A percentile compares a stretch with the other conserved stretches of the same genome.
Conservation (phyloP, 768 basidiomycete species). For the Clitopilus hobsonii region DNA sequence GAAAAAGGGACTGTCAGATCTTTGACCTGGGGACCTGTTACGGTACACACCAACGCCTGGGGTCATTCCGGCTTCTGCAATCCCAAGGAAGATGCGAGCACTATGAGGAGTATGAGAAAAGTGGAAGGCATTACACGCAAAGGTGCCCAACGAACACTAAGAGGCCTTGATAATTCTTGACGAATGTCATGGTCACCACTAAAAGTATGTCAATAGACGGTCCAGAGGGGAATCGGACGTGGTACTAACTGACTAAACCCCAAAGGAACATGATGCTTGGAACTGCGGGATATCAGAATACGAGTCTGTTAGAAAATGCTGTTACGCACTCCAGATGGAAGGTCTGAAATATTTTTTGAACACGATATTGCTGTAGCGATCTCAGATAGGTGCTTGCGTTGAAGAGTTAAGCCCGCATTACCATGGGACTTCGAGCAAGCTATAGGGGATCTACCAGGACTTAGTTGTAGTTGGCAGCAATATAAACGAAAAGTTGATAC, state of each 20-base stretch:
- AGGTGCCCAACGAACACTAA: slow-evolving; percentile 19
- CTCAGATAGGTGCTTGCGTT: background rate
- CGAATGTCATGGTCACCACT: slow-evolving; percentile 20
- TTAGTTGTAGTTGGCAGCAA: background rate
- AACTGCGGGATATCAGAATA: slow-evolving; percentile 4
- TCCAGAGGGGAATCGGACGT: background rate
- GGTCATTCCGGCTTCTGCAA: slow-evolving; percentile 19
- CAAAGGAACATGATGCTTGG: slow-evolving; percentile 15
- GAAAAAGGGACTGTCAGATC: background rate
- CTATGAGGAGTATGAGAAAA: too few species aligned
- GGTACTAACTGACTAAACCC: background rate
- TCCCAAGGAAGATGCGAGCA: slow-evolving; percentile 19
- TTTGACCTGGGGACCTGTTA: too few species aligned
- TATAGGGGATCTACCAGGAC: slow-evolving; percentile 18
- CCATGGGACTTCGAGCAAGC: slow-evolving; percentile 22
- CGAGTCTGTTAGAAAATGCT: background rate
- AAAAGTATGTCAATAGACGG: background rate
- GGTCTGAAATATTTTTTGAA: slow-evolving; percentile 19
- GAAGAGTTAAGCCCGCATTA: slow-evolving; percentile 8
- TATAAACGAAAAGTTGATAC: slow-evolving; percentile 1
- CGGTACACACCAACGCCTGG: slow-evolving; percentile 22
- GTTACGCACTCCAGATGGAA: slow-evolving; percentile 20
- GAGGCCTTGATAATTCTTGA: slow-evolving; percentile 19
- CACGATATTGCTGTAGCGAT: slow-evolving; percentile 14
- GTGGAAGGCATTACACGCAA: too few species aligned